These are phyloP conservation scores for Moesziomyces globuligerus DNA, from an alignment of 1,284 basidiomycete genomes.

Conservation along the genomic window DNA sequence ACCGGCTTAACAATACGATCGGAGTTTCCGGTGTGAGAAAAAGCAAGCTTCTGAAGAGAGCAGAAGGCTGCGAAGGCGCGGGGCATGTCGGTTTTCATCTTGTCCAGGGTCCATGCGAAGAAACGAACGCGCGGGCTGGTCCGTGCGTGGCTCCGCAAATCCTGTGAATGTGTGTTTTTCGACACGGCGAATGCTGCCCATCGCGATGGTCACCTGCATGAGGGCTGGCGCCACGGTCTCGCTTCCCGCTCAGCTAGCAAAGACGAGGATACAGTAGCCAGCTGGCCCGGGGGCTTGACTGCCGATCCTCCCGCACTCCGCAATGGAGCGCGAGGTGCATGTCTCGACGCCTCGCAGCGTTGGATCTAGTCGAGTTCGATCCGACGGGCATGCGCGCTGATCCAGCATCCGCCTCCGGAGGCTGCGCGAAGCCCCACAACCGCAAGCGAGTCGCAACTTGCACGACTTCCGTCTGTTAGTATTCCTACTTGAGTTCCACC, in stretches of 20 bases:
- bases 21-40: not conserved
- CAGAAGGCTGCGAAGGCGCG: not conserved
- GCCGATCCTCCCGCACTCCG: slow-evolving; percentile 6
- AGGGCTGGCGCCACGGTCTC: not conserved
- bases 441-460: not conserved
- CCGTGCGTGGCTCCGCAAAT: no score
- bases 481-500: not conserved
- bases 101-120: slow-evolving; percentile 10
- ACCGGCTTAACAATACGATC: no score
- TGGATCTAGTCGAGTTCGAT: not conserved
- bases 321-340: slow-evolving; percentile 3
- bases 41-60: not conserved
- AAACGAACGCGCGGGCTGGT: not conserved
- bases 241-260: not conserved
- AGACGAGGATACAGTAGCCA: not conserved
- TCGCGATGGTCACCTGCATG: slow-evolving; percentile 36
- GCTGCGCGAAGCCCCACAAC: not conserved
- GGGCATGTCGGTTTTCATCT: not conserved
- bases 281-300: not conserved
- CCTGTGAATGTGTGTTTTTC: no score
- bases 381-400: not conserved
- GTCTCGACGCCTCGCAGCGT: not conserved
- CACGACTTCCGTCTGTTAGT: no score
- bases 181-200: slow-evolving; percentile 15
- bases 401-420: not conserved